Conservation (phyloP, 345 rosid species). For the Rhodomyrtus tomentosa region DNA sequence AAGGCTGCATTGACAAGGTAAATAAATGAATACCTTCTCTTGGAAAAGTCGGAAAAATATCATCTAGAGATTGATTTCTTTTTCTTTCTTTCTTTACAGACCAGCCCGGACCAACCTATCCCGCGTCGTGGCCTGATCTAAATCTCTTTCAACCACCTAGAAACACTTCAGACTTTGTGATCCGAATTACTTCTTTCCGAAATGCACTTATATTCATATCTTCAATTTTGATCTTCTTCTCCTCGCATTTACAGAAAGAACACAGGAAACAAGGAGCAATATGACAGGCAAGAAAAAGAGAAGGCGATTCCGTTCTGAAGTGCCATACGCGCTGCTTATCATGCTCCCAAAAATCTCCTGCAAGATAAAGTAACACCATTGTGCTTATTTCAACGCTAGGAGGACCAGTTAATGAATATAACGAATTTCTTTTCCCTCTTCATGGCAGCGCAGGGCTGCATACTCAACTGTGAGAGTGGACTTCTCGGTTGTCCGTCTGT, state of each 20-base stretch:
- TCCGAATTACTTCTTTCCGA: neutral
- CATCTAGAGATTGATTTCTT: neutral
- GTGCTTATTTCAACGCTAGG: neutral
- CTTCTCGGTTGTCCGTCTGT: slow-evolving; percentile 12
- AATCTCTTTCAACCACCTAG: neutral
- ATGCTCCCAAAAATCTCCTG: slow-evolving; percentile 33
- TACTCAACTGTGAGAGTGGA: slow-evolving; percentile 10
- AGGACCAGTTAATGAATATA: neutral
- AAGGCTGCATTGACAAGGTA: neutral
- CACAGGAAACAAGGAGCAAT: slow-evolving; percentile 18
- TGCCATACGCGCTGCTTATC: slow-evolving; percentile 16
- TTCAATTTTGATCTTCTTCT: slow-evolving; percentile 61
- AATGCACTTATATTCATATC: slow-evolving; percentile 17
- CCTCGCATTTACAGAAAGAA: slow-evolving; percentile 48
- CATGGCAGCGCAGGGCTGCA: neutral
- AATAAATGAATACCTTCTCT: neutral
- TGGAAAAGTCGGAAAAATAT: neutral
- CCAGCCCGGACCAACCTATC: neutral
- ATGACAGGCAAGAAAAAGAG: slow-evolving; percentile 19
- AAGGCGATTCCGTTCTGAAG: slow-evolving; percentile 22
- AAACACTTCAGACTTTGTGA: neutral
- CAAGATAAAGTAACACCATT: neutral
- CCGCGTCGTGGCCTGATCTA: neutral
- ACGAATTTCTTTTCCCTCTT: neutral
- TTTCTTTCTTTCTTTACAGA: neutral